Percentiles rank a stretch among this genome's conserved stretches.
Evolutionary conservation across 805 yeast species (phyloP).

Genomic region (Brettanomyces bruxellensis): DNA sequence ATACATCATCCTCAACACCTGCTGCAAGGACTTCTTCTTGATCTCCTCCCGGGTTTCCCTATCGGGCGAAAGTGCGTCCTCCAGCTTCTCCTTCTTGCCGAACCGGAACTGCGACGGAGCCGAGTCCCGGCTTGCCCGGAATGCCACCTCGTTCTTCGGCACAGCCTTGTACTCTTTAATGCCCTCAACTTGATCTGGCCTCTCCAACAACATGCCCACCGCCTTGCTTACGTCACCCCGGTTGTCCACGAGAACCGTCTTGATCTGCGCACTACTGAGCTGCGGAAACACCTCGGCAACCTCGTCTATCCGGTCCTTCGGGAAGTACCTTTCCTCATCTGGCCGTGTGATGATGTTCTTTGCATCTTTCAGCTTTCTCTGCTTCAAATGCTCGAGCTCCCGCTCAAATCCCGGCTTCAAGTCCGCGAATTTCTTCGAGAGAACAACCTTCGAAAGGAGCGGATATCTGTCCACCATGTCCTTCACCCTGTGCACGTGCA

Average conservation of each 20-base stretch:
- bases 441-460: constrained; percentile 42
- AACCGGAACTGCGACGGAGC: constrained; percentile 16
- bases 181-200: constrained; percentile 35
- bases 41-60: constrained; percentile 29
- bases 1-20: constrained; percentile 53
- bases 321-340: constrained; percentile 8
- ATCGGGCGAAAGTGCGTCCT: constrained; percentile 7
- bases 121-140: constrained; percentile 6
- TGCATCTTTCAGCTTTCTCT: not conserved
- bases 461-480: constrained; percentile 40
- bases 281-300: constrained; percentile 62
- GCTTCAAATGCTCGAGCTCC: constrained; percentile 39
- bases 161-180: constrained; percentile 23
- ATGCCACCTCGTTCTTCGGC: constrained; percentile 8
- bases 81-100: constrained; percentile 26
- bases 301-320: constrained; percentile 30
- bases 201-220: constrained; percentile 53
- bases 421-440: constrained; percentile 37
- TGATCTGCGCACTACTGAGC: constrained; percentile 37
- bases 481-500: constrained; percentile 35
- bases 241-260: constrained; percentile 38
- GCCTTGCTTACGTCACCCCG: constrained; percentile 46
- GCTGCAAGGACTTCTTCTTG: constrained; percentile 46
- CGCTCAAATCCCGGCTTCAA: constrained; percentile 43
- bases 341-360: not conserved